Percentiles rank a stretch among this genome's conserved stretches.
Evolutionary conservation across 2,329 filamentous ascomycete genomes (phyloP).

Genomic region (Chrysosporium keratinophilum): DNA sequence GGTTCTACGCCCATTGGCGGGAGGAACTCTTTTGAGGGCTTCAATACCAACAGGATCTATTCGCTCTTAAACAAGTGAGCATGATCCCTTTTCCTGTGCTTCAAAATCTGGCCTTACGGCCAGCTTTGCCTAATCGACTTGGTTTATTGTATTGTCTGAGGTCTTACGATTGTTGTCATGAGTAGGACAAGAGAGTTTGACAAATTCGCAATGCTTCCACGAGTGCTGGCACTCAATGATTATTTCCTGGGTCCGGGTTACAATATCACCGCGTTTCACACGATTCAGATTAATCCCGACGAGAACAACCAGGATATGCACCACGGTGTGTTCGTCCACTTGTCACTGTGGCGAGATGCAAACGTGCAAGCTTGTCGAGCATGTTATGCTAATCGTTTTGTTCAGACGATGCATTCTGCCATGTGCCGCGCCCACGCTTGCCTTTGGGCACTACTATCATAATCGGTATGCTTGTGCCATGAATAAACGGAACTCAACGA

Average conservation of each 20-base stretch:
- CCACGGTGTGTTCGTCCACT: conserved; percentile 20
- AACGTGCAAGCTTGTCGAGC: not conserved
- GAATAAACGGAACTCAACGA: no score
- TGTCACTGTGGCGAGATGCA: not conserved
- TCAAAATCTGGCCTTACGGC: not conserved
- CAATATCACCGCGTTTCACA: conserved; percentile 29
- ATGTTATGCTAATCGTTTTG: not conserved
- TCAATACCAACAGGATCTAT: conserved; percentile 32
- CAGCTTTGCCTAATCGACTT: not conserved
- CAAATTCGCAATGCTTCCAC: conserved; percentile 28
- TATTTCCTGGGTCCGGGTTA: conserved; percentile 34
- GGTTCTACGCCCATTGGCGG: conserved; percentile 24
- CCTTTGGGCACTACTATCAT: conserved; percentile 28
- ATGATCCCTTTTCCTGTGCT: not conserved
- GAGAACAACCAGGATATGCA: conserved; percentile 31
- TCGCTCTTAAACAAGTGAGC: conserved; percentile 30
- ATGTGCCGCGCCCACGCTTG: conserved; percentile 27
- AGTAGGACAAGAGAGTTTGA: conserved; percentile 29
- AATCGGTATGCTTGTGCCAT: conserved; percentile 20
- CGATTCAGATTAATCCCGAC: conserved; percentile 33
- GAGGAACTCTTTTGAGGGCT: conserved; percentile 32
- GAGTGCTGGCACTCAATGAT: conserved; percentile 32
- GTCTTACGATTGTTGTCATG: not conserved
- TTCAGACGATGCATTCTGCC: conserved; percentile 24
- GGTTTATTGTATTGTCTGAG: not conserved